Base-by-base conservation (phyloP, 345 rosid genomes). In the Aegle marmelos region DNA sequence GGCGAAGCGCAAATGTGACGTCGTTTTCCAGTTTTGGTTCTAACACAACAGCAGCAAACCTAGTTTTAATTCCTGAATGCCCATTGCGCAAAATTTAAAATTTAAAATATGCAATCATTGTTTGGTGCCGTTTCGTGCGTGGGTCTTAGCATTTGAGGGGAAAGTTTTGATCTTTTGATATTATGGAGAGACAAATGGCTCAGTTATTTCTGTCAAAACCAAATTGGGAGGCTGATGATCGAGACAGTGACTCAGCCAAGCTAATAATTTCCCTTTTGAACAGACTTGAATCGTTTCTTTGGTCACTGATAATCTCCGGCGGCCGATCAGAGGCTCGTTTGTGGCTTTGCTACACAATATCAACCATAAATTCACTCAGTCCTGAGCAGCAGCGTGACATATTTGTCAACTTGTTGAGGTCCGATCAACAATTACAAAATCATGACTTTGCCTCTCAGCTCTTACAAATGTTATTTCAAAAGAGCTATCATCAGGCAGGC, bases 321-420 rank as follows among this genome's bases (percentile, higher is more conserved):
- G 92, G 92, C 59, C 85, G 92, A 71, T 90, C 97, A 19, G 99
- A 92, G 86, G 91, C 99, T 82, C 92, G 89, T 9, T 74, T 90
- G n/a, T 95, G 98, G 98, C 93, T 95, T 28, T 89, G 90, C 84
- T 85, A 85, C 50, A 80, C 94, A 1, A 66, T 95, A 25, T 86
- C 94, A 0, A 76, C 72, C 56, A 53, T 89, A 5, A 82, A 76
- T 22, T 80, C 86, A 28, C 41, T 93, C 59, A 74, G 91, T 59
- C 80, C 86, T 50, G 81, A 83, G 69, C 84, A 85, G 34, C 91
- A 88, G 75, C 67, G 83, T 41, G 90, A 85, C 70, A 50, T 95
- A 11, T 93, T 93, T 78, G 78, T 84, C 80, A 88, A 70, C 61
- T 65, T 95, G 56, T 68, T 95, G 79, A 88, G 90, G 73, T 82